These are phyloP conservation scores for Trichopus zeylanicus DNA, from an alignment of 116 monocot genomes.

Conservation along the genomic window DNA sequence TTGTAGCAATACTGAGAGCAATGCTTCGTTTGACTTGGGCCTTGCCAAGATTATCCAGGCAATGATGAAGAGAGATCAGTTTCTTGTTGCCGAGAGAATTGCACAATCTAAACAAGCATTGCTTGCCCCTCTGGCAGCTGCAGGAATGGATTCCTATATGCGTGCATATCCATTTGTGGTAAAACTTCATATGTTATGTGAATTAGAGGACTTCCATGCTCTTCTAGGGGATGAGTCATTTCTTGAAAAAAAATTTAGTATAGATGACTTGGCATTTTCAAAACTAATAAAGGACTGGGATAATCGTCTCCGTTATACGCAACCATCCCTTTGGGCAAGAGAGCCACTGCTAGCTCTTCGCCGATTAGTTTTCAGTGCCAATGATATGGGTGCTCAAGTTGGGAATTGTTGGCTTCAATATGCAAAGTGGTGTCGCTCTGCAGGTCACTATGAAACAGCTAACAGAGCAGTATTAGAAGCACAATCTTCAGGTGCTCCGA, in stretches of 20 bases:
- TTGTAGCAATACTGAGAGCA: slow-evolving; percentile 42
- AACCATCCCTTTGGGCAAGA: slow-evolving; percentile 89
- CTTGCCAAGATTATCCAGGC: slow-evolving; percentile 95
- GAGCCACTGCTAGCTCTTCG: slow-evolving; percentile 91
- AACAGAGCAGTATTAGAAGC: slow-evolving; percentile 93
- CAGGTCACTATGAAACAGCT: slow-evolving; percentile 92
- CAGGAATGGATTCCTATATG: slow-evolving; percentile 99
- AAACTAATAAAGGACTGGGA: slow-evolving; percentile 87
- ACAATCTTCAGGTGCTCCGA: slow-evolving; percentile 70
- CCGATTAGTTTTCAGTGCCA: slow-evolving; percentile 67
- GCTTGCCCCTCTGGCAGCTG: slow-evolving; percentile 88
- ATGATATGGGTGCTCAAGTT: slow-evolving; percentile 55
- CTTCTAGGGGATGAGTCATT: slow-evolving; percentile 72
- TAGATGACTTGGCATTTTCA: slow-evolving; percentile 51
- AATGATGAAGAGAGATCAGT: slow-evolving; percentile 88
- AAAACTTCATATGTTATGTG: slow-evolving; percentile 90
- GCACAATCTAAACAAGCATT: slow-evolving; percentile 84
- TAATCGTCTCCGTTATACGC: slow-evolving; percentile 72
- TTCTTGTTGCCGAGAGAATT: slow-evolving; percentile 71
- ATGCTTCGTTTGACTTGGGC: slow-evolving; percentile 87
- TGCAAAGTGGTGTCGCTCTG: slow-evolving; percentile 88
- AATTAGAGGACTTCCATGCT: slow-evolving; percentile 77
- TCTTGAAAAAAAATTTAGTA: slow-evolving; percentile 48
- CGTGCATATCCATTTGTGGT: slow-evolving; percentile 96
- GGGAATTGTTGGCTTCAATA: slow-evolving; percentile 98